These are phyloP conservation scores for Bothriochloa decipiens DNA, from an alignment of 176 grass and related monocot genomes.

Conservation along the genomic window DNA sequence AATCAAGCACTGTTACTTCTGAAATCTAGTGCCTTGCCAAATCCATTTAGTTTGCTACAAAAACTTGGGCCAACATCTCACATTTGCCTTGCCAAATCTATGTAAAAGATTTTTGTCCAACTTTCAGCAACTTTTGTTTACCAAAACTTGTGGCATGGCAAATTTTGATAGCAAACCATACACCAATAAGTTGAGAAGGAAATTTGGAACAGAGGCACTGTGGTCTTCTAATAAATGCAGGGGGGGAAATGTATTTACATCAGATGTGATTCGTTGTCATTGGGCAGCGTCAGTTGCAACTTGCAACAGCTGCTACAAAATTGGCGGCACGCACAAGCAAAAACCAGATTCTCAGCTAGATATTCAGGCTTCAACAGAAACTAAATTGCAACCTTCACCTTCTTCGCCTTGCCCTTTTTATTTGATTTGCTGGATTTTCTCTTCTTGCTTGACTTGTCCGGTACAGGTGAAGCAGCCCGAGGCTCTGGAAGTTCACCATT, in stretches of 20 bases:
- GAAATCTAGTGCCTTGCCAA: too few species aligned
- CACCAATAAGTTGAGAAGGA: neutral
- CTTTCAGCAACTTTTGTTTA: neutral
- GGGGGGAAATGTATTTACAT: neutral
- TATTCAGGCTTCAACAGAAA: too few species aligned
- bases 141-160: neutral
- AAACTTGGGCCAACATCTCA: too few species aligned
- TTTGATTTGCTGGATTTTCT: constrained; percentile 75
- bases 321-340: neutral
- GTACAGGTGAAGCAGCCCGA: constrained; percentile 4
- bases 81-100: neutral
- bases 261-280: neutral
- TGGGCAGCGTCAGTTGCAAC: neutral
- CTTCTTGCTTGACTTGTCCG: constrained; percentile 57
- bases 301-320: constrained; percentile 35
- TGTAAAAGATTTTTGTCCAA: neutral
- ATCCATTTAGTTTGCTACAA: too few species aligned
- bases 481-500: constrained; percentile 25
- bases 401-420: constrained; percentile 61
- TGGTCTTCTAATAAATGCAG: too few species aligned
- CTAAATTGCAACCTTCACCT: constrained; percentile 41
- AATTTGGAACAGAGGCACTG: neutral
- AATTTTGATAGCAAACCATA: neutral
- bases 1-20: too few species aligned
- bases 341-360: too few species aligned